Conservation (phyloP, 805 yeast species). For the Metschnikowia baotianmanensis region DNA sequence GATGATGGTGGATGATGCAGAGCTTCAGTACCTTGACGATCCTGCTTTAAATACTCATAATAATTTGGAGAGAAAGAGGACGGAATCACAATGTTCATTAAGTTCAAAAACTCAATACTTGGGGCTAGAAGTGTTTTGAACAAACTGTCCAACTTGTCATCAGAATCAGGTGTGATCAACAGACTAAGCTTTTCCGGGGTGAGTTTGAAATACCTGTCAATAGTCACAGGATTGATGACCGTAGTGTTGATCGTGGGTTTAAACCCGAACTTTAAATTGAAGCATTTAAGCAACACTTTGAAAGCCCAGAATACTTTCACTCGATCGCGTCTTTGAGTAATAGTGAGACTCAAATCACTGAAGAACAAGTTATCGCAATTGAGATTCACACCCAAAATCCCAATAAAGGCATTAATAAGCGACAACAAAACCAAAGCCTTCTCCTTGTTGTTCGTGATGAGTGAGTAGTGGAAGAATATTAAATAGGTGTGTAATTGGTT, state of each 20-base stretch:
- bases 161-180: conserved; percentile 24
- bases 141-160: conserved; percentile 26
- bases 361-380: conserved; percentile 41
- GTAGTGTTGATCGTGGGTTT: conserved; percentile 47
- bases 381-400: conserved; percentile 41
- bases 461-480: conserved; percentile 47
- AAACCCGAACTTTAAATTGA: conserved; percentile 43
- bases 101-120: conserved; percentile 42
- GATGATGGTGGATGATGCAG: conserved; percentile 1
- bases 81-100: conserved; percentile 44
- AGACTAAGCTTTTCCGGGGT: conserved; percentile 43
- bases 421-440: conserved; percentile 38
- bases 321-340: conserved; percentile 36
- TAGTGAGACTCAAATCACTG: conserved; percentile 44
- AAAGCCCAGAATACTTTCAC: conserved; percentile 48
- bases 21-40: conserved; percentile 16
- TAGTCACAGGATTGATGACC: conserved; percentile 46
- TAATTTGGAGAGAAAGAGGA: conserved; percentile 47
- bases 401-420: conserved; percentile 42
- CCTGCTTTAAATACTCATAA: conserved; percentile 37
- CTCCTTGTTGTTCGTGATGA: conserved; percentile 42
- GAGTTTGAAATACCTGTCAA: conserved; percentile 42
- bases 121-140: conserved; percentile 39
- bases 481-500: conserved; percentile 51
- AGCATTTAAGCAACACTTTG: conserved; percentile 41